A percentile compares a stretch with the other conserved stretches of the same genome.
phyloP scores from a whole-genome alignment of 805 yeast genomes.

The Candida nanaspora region DNA sequence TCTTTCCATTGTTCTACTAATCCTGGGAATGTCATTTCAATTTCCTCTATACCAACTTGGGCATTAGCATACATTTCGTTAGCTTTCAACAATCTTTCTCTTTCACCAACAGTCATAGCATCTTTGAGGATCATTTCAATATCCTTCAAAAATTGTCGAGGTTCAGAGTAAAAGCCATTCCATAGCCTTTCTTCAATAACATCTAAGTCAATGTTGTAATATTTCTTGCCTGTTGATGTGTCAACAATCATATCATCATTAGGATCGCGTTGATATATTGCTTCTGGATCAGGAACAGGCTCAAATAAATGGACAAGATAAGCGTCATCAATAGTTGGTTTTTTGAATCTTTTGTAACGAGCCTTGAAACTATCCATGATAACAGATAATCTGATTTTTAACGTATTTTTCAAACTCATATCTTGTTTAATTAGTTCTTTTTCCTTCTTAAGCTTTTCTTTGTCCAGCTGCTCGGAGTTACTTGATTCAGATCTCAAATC shows the following conservation, averaged over 20 bases:
- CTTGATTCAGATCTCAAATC: slow-evolving; percentile 1
- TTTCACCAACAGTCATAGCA: slow-evolving; percentile 64
- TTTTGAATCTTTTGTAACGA: slow-evolving; percentile 83
- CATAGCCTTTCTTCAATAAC: slow-evolving; percentile 90
- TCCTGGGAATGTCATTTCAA: slow-evolving; percentile 54
- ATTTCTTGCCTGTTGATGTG: slow-evolving; percentile 61
- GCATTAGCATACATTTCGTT: slow-evolving; percentile 96
- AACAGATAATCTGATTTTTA: slow-evolving; percentile 80
- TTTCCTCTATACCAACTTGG: slow-evolving; percentile 90
- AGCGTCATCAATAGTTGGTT: slow-evolving; percentile 81
- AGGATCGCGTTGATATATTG: slow-evolving; percentile 42
- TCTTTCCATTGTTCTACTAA: slow-evolving; percentile 72
- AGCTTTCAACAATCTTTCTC: slow-evolving; percentile 76
- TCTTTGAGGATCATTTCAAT: slow-evolving; percentile 79
- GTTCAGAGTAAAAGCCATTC: slow-evolving; percentile 95
- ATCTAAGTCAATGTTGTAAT: slow-evolving; percentile 86
- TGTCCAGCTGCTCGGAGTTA: slow-evolving; percentile 25
- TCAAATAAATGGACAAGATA: slow-evolving; percentile 73
- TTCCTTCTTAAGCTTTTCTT: slow-evolving; percentile 41
- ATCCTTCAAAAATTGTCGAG: slow-evolving; percentile 81
- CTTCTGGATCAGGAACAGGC: slow-evolving; percentile 33
- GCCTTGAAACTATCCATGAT: slow-evolving; percentile 84
- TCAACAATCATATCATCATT: slow-evolving; percentile 68
- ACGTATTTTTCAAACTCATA: slow-evolving; percentile 72
- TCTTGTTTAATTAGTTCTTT: slow-evolving; percentile 43